phyloP scores from a whole-genome alignment of 257 asterid genomes.

The Nicotiana knightiana region DNA sequence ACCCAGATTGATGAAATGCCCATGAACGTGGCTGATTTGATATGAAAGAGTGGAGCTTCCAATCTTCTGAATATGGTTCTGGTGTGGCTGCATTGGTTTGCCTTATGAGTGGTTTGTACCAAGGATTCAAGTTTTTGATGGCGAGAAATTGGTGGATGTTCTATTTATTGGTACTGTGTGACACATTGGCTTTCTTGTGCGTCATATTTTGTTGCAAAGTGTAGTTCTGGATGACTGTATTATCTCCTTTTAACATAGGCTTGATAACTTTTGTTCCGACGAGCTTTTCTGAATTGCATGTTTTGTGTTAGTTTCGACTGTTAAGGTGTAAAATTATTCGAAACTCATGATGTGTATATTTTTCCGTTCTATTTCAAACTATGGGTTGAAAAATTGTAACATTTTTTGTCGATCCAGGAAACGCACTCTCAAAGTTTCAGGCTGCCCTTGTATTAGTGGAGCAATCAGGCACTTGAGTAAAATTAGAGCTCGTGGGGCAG shows the following conservation, averaged over 20 bases:
- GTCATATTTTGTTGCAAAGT: not conserved
- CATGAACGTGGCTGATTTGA: constrained; percentile 91
- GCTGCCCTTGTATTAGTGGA: not conserved
- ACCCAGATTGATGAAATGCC: constrained; percentile 99
- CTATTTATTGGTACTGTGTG: not conserved
- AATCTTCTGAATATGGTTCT: not conserved
- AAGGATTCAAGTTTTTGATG: not conserved
- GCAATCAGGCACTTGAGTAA: not conserved
- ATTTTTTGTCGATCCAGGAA: not conserved
- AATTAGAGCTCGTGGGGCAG: not conserved
- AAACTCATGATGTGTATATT: constrained; percentile 2
- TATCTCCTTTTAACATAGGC: not conserved
- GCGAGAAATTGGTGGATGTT: not conserved
- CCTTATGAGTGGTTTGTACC: not conserved
- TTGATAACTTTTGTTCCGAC: not conserved
- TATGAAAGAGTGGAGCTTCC: constrained; percentile 17
- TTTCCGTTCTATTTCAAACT: not conserved
- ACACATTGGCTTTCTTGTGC: not conserved
- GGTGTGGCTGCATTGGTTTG: not conserved
- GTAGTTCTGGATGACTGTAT: not conserved
- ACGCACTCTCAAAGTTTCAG: too few species aligned
- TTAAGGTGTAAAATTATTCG: not conserved
- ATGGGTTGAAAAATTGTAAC: not conserved
- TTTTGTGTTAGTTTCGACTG: not conserved
- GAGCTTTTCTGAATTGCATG: not conserved